A percentile compares a stretch with the other conserved stretches of the same genome.
phyloP scores from a whole-genome alignment of 2,329 filamentous ascomycete species.

The Lecanosticta acicola region DNA sequence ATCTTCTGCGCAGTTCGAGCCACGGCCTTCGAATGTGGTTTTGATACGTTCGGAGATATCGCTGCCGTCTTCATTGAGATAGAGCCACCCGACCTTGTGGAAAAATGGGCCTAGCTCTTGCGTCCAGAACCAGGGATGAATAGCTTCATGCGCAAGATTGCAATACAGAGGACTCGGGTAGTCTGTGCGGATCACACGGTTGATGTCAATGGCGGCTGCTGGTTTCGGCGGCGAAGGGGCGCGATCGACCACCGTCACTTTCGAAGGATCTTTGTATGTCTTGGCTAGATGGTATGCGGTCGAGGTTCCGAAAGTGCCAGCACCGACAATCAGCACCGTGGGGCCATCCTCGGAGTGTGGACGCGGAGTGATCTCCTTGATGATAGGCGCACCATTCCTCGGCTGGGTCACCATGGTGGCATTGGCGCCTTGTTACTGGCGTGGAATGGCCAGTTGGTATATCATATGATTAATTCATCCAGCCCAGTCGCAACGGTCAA shows the following conservation, averaged over 20 bases:
- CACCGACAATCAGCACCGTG: slow-evolving; percentile 22
- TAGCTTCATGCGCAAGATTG: slow-evolving; percentile 34
- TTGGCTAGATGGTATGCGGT: slow-evolving; percentile 33
- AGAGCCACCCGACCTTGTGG: slow-evolving; percentile 53
- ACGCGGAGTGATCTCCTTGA: background rate
- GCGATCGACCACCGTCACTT: slow-evolving; percentile 55
- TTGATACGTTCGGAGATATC: slow-evolving; percentile 42
- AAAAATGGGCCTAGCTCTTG: slow-evolving; percentile 41
- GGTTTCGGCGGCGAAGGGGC: slow-evolving; percentile 46
- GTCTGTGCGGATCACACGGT: slow-evolving; percentile 31
- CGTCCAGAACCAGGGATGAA: slow-evolving; percentile 35
- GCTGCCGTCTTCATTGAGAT: slow-evolving; percentile 42
- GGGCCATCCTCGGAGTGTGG: background rate
- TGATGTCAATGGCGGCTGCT: slow-evolving; percentile 31
- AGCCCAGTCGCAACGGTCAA: background rate
- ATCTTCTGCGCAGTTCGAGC: slow-evolving; percentile 35
- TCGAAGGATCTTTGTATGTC: slow-evolving; percentile 44
- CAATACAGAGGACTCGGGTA: slow-evolving; percentile 28
- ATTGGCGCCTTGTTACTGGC: background rate
- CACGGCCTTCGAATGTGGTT: slow-evolving; percentile 48
- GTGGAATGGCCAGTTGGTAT: no score
- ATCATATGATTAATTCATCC: no score
- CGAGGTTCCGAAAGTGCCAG: slow-evolving; percentile 24
- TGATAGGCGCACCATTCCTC: background rate
- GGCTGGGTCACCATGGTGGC: background rate